Evolutionary conservation across 2,329 filamentous ascomycete genomes (phyloP).

Genomic region (Aureobasidium lini): DNA sequence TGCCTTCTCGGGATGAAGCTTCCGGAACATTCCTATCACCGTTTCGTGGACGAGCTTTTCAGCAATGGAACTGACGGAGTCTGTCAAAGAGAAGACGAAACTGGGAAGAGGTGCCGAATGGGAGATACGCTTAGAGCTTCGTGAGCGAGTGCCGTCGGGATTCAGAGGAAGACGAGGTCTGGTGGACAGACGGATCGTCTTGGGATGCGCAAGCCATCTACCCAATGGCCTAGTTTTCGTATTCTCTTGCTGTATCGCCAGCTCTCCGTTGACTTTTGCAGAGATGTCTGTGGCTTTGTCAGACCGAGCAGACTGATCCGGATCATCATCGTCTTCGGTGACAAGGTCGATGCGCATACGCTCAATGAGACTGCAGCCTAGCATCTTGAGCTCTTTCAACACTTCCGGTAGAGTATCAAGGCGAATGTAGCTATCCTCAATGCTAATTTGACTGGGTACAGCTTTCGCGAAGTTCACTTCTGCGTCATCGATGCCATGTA

Average conservation of each 20-base stretch:
- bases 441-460: conserved; percentile 81
- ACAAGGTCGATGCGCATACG: conserved; percentile 74
- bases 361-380: conserved; percentile 63
- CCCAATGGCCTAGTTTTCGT: background rate
- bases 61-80: conserved; percentile 52
- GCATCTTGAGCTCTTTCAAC: conserved; percentile 57
- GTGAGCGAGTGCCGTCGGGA: conserved; percentile 46
- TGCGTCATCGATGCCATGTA: conserved; percentile 72
- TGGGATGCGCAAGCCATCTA: conserved; percentile 75
- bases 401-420: conserved; percentile 60
- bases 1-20: conserved; percentile 59
- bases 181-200: conserved; percentile 73
- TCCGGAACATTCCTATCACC: conserved; percentile 65
- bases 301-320: conserved; percentile 21
- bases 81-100: conserved; percentile 61
- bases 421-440: conserved; percentile 82
- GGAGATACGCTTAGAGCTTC: conserved; percentile 63
- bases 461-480: conserved; percentile 65
- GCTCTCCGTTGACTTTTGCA: background rate
- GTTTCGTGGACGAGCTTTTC: conserved; percentile 62
- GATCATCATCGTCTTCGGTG: conserved; percentile 37
- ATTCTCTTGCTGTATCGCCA: background rate
- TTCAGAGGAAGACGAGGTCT: conserved; percentile 52
- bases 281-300: background rate
- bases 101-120: conserved; percentile 65